Evolutionary conservation across 1,284 basidiomycete genomes (phyloP), one percentile per base, ranked within the genome.

Genomic region (Trametes polyzona): DNA sequence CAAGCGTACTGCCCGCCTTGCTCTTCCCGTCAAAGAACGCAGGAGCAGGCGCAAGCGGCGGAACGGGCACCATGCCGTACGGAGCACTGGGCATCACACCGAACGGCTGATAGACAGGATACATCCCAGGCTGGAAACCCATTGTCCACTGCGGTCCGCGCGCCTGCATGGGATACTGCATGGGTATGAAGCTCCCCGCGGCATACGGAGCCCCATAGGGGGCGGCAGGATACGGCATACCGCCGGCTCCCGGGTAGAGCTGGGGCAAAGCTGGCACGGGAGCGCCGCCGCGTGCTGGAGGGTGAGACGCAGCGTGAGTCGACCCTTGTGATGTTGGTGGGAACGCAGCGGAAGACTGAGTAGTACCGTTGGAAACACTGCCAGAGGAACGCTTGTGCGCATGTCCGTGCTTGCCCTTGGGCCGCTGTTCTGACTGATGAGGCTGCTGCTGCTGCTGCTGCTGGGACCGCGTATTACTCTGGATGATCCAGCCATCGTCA

Each of bases 401-500:
- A n/a, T 63, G 61, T 27, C 52, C 46, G 30, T 49, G 61, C 59
- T 52, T 58, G 37, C 49, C 23, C 43, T 46, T 47, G 9, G 41
- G 33, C 49, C 42, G 47, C n/a, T 52, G 52, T 26, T 46, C 24
- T 11, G 55, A 42, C 41, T 23, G 17, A 12, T 21, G 50, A 16
- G 21, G 27, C 17, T 36, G 43, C 35, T 51, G 52, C 14, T 52
- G 42, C 41, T 55, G 56, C 26, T 29, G 52, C 44, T 37, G 52
- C 21, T 42, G 50, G 19, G 36, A 21, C 19, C 27, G 50, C 12
- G 55, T 14, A 46, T 30, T 33, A 17, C 35, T 55, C 65, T 54
- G 62, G 29, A 39, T 52, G 50, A 69, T 59, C 62, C 65, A 65
- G 35, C 62, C 66, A 56, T 66, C 65, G 44, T 67, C 62, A 47